A percentile compares a stretch with the other conserved stretches of the same genome.
Conservation (phyloP, 1,284 basidiomycete species). For the Irpex sp. region DNA sequence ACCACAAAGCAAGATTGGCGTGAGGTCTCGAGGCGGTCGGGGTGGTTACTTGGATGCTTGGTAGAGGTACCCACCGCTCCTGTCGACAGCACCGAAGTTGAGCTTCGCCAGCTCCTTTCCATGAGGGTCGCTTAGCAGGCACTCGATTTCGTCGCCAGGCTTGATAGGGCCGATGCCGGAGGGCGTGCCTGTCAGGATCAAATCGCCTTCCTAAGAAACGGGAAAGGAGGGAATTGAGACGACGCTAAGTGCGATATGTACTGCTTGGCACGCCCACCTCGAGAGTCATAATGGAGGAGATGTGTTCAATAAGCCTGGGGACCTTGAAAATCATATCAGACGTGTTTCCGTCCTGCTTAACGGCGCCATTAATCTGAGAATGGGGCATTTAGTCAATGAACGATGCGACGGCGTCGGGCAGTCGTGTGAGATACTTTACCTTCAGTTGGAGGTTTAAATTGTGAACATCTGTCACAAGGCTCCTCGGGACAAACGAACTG, state of each 20-base stretch:
- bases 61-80: constrained; percentile 70
- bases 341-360: constrained; percentile 86
- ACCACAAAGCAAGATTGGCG: too few relatives aligned
- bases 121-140: constrained; percentile 59
- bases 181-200: constrained; percentile 88
- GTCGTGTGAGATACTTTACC: constrained; percentile 34
- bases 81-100: constrained; percentile 61
- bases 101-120: constrained; percentile 63
- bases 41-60: neutral
- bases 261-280: constrained; percentile 55
- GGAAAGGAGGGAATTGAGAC: constrained; percentile 4
- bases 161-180: constrained; percentile 82
- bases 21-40: neutral
- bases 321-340: constrained; percentile 93
- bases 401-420: neutral
- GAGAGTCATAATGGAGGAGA: constrained; percentile 94
- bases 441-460: constrained; percentile 77
- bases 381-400: neutral
- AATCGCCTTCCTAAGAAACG: constrained; percentile 72
- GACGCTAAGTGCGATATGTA: neutral
- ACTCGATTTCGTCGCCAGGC: constrained; percentile 80
- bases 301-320: constrained; percentile 86
- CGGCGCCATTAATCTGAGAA: constrained; percentile 72
- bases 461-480: constrained; percentile 67
- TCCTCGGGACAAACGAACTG: constrained; percentile 81